Base-by-base conservation (phyloP, 2,329 filamentous ascomycete genomes). In the Cercospora berteroae region DNA sequence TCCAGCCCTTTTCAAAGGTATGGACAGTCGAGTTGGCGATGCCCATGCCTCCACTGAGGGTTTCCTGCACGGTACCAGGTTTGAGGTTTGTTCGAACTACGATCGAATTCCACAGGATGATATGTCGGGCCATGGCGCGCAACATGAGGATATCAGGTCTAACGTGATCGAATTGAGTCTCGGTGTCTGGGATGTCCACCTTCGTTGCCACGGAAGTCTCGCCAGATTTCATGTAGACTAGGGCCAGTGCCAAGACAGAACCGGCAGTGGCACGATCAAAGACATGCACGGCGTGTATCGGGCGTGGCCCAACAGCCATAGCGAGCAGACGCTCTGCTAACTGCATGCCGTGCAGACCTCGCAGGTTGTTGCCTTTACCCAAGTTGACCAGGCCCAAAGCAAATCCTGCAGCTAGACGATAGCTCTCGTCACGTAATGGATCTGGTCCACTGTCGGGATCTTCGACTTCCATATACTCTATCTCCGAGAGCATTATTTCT, bases 171-270 rank as follows among this genome's bases (percentile, higher is more conserved):
- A 97, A 98, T 72, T 98, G 94, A 36, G 95, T 85, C 27, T 91
- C 82, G 0, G 95, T 96, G 71, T 96, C 91, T 0, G 96, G 96
- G 0, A 98, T 89, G 77, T 98, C 93, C 62, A 99, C 90, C 81
- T 97, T 98, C 65, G 90, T 88, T 3, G 95, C 95, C 20, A 99
- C 87, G 16, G 91, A 88, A 67, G 88, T 86, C 76, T 99, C 92
- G 70, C 96, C 92, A 0, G 94, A 95, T 80, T 98, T 98, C 92
- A 99, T 95, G 79, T 94, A 99, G 33, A 99, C 94, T 63, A 99
- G 85, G 1, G 93, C 88, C 67, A 97, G 85, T 0, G 95, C 94
- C 74, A 98, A 87, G 7, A 96, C 93, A 1, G 95, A 94, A n/a
- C 92, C 95, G 1, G 96, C 92, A 9, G 93, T 95, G 5, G 94